Base-by-base conservation (phyloP, 306 rosid species). In the Potentilla sterilis region DNA sequence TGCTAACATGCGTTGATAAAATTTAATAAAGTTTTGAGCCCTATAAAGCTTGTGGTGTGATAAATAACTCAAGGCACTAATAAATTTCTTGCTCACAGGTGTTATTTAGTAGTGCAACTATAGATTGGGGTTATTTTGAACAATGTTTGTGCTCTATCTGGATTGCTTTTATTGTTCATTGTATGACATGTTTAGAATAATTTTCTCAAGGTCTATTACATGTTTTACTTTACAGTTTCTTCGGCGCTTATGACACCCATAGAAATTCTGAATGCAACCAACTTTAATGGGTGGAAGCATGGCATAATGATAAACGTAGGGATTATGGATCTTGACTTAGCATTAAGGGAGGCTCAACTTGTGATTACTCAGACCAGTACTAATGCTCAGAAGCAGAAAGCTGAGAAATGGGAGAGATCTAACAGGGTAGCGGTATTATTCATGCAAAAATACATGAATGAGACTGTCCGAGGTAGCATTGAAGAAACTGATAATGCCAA, bases 1-100 rank as follows among this genome's bases (percentile, higher is more conserved):
- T 59, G 66, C 66, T 9, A 19, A 59, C 40, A 59, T 4, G 66
- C 18, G 41, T 59, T 59, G 66, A 15, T 49, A 49, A 49, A 4
- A 49, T 49, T 49, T 49, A 15, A 43, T 43, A 16, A 15, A 47
- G 55, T 16, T 16, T 1, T 0, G 55, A 15, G 55, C 7, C 16
- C n/a, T 49, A 49, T 58, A 58, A 58, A 58, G 38, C 38, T 58
- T 58, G 65, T 58, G 65, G 37, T 58, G 65, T 58, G 65, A 58
- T 58, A 11, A 58, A 24, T 38, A 58, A 24, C 38, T 28, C 13
- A 24, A 58, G 15, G 65, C 65, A 58, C 22, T 24, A 24, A 0
- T 24, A 11, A 58, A 58, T 58, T 28, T 58, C 65, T 58, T 58
- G 65, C 38, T 11, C 65, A 58, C 16, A 58, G 3, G 65, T 58